A percentile compares a stretch with the other conserved stretches of the same genome.
These are phyloP conservation scores for Cruciata laevipes DNA, from an alignment of 257 asterid genomes.

Conservation along the genomic window DNA sequence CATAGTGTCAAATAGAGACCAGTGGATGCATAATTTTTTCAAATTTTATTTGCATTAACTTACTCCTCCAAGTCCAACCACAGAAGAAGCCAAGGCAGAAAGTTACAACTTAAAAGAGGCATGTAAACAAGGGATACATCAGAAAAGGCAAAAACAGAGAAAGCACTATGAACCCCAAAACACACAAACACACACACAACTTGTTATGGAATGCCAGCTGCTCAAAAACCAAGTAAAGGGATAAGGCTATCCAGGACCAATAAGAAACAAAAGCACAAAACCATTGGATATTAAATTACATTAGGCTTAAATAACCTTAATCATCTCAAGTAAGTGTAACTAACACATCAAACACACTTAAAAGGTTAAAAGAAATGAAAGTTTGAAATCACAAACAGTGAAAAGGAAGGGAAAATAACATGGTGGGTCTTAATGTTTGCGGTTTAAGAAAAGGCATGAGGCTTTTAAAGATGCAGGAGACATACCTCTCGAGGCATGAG, in stretches of 20 bases:
- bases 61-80: slow-evolving; percentile 11
- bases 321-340: neutral
- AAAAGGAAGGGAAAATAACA: neutral
- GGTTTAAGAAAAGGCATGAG: slow-evolving; percentile 26
- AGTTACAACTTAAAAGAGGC: slow-evolving; percentile 27
- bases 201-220: slow-evolving; percentile 30
- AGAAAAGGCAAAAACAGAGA: slow-evolving; percentile 30
- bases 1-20: slow-evolving; percentile 13
- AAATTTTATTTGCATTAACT: slow-evolving; percentile 14
- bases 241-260: slow-evolving; percentile 41
- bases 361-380: neutral
- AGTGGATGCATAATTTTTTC: slow-evolving; percentile 13
- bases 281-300: neutral
- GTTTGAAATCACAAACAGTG: slow-evolving; percentile 9
- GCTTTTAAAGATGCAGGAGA: slow-evolving; percentile 31
- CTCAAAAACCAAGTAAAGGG: slow-evolving; percentile 27
- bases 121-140: slow-evolving; percentile 29
- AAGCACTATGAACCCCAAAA: slow-evolving; percentile 27
- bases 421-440: slow-evolving; percentile 19
- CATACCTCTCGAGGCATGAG: slow-evolving; percentile 99
- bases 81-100: slow-evolving; percentile 45
- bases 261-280: neutral
- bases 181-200: slow-evolving; percentile 14
- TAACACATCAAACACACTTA: slow-evolving; percentile 7
- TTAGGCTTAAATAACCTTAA: neutral